A percentile compares a stretch with the other conserved stretches of the same genome.
phyloP scores from a whole-genome alignment of 1,284 basidiomycete species.

The Moesziomyces globuligerus region DNA sequence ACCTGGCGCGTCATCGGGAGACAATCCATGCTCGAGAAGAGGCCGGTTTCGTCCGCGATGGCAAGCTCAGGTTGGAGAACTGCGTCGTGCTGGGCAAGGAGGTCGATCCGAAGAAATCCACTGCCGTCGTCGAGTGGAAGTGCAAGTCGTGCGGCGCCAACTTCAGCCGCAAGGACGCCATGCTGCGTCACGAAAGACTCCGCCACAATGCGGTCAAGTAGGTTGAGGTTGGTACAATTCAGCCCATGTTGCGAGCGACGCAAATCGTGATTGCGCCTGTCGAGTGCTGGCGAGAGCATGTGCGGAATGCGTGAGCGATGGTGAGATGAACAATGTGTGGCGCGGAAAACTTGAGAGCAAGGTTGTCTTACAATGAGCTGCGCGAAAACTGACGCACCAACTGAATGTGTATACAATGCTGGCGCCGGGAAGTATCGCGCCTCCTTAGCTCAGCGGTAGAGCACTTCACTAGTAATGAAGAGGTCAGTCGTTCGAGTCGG shows the following conservation, averaged over 20 bases:
- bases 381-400: no score
- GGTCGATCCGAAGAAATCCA: conserved; percentile 63
- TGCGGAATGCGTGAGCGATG: no score
- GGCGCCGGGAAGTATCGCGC: no score
- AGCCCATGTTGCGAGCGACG: no score
- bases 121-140: conserved; percentile 64
- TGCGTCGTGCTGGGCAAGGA: conserved; percentile 65
- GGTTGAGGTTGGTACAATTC: not conserved
- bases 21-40: conserved; percentile 66
- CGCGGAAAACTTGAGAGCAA: no score
- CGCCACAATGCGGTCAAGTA: conserved; percentile 48
- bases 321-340: no score
- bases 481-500: conserved; percentile 22
- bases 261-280: no score
- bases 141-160: conserved; percentile 59
- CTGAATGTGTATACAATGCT: no score
- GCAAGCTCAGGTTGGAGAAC: conserved; percentile 55
- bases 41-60: conserved; percentile 56
- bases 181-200: conserved; percentile 61
- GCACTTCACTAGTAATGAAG: conserved; percentile 22
- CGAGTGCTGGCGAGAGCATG: no score
- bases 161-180: conserved; percentile 60
- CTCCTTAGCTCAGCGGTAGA: conserved; percentile 14
- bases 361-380: no score
- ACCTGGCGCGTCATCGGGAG: conserved; percentile 64